These are phyloP conservation scores for Gossypium davidsonii DNA, from an alignment of 441 rosid genomes.

Conservation along the genomic window DNA sequence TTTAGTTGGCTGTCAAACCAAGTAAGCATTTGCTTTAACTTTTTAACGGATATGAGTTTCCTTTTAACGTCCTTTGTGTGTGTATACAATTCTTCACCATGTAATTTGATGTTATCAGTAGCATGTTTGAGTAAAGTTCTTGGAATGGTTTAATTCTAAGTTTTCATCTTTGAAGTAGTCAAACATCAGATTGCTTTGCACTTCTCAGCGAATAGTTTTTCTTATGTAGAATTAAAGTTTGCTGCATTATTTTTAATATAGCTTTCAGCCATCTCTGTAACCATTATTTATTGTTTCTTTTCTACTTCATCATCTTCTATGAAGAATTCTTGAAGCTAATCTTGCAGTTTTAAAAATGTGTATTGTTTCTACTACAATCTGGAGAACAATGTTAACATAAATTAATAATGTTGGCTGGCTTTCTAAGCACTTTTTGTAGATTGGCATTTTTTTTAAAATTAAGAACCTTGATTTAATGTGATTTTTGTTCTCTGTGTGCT, in stretches of 20 bases:
- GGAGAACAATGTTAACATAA: not conserved
- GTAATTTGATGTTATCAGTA: not conserved
- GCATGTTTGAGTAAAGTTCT: not conserved
- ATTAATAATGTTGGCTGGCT: not conserved
- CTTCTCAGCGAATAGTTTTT: not conserved
- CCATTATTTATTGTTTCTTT: not conserved
- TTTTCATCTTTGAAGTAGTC: not conserved
- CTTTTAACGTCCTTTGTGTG: slow-evolving; percentile 3
- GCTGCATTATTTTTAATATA: not conserved
- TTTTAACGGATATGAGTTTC: not conserved
- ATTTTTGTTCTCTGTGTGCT: not conserved
- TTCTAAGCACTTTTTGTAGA: not conserved
- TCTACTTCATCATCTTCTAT: not conserved
- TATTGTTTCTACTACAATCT: not conserved
- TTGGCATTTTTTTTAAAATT: not conserved
- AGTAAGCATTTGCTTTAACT: not conserved
- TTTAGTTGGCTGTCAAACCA: not conserved
- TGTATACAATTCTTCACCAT: not conserved
- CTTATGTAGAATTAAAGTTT: not conserved
- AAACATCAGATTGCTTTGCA: not conserved
- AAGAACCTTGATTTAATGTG: not conserved
- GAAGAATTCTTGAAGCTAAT: not conserved
- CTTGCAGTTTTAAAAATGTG: not conserved
- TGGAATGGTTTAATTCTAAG: not conserved
- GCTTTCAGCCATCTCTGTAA: slow-evolving; percentile 4